Evolutionary conservation across 495 filamentous ascomycete species (phyloP), one percentile per base, ranked within the genome.

Genomic region (Penicillium egyptiacum): DNA sequence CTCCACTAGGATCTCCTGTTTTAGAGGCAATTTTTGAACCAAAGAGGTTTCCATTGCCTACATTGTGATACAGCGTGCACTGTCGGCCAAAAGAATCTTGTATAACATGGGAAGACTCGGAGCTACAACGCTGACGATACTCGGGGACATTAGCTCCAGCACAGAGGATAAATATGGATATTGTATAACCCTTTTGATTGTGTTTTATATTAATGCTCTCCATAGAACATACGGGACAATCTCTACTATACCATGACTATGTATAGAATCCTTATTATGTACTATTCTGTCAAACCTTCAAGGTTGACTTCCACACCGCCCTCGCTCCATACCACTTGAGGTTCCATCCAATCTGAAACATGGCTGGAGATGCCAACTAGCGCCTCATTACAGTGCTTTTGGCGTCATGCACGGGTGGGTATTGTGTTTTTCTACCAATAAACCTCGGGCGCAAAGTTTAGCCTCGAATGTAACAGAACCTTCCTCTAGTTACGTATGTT

Each of bases 281-380:
- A 42, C 5, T 31, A 28, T 12, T 33, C 11, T 30, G 7, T 14
- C 10, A 35, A 11, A 16, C 5, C 14, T 9, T 28, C 1, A 8
- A 7, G 7, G 6, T 26, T 26, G 26, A 28, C 10, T 47, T 11
- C 14, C 17, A 37, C 46, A 33, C 28, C 28, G 28, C 47, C 28
- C 10, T 33, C 31, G 20, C 8, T 37, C 2, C 28, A 12, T 28
- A 2, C 25, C 25, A 42, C 39, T 42, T 30, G 42, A 22, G 54
- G 54, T 50, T 56, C 56, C 50, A 54, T 53, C 43, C 42, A 56
- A 42, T 66, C 65, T 68, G 65, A 68, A 68, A 68, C 65, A 68
- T 61, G 58, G 62, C 55, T 55, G 51, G 50, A 41, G 42, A 59
- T 66, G 41, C 23, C 43, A 59, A 63, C 60, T 63, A 66, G 65